Base-by-base conservation (phyloP, 2,329 filamentous ascomycete species). In the Byssothecium circinans region DNA sequence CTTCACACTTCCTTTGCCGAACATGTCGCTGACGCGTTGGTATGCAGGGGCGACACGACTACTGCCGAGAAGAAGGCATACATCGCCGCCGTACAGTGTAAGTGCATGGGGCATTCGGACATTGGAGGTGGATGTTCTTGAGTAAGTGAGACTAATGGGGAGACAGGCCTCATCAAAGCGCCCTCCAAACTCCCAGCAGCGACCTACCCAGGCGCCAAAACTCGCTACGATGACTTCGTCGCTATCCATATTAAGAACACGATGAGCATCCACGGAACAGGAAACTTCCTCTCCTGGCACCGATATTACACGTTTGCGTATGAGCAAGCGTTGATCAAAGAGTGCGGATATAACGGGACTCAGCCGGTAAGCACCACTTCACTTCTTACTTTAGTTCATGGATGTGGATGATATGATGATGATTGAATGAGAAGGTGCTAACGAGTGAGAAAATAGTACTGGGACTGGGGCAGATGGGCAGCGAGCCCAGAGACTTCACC, bases 391-490 rank as follows among this genome's bases (percentile, higher is more conserved):
- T n/a, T n/a, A n/a, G n/a, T n/a, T n/a, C n/a, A n/a, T n/a, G n/a
- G n/a, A n/a, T n/a, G n/a, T n/a, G n/a, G n/a, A n/a, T n/a, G n/a
- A n/a, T n/a, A n/a, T n/a, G n/a, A n/a, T n/a, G n/a, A n/a, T n/a
- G n/a, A n/a, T n/a, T n/a, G n/a, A n/a, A n/a, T n/a, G n/a, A n/a
- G n/a, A n/a, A n/a, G n/a, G n/a, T n/a, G n/a, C n/a, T n/a, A n/a
- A n/a, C n/a, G n/a, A 42, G 39, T 58, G 41, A 56, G 58, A 41
- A n/a, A 22, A 18, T 64, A 72, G 43, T 81, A 81, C 67, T 79
- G 77, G 72, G 77, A 82, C 64, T 83, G 79, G 76, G 75, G 74
- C 10, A 72, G 74, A 47, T 76, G 74, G 61, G 68, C 73, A 5
- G 46, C 67, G 2, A 76, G 79, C 47, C 65, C 67, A 1, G 57